Evolutionary conservation across 1,139 yeast species (phyloP), one percentile per base, ranked within the genome.

Genomic region (Scheffersomyces parashehatae): DNA sequence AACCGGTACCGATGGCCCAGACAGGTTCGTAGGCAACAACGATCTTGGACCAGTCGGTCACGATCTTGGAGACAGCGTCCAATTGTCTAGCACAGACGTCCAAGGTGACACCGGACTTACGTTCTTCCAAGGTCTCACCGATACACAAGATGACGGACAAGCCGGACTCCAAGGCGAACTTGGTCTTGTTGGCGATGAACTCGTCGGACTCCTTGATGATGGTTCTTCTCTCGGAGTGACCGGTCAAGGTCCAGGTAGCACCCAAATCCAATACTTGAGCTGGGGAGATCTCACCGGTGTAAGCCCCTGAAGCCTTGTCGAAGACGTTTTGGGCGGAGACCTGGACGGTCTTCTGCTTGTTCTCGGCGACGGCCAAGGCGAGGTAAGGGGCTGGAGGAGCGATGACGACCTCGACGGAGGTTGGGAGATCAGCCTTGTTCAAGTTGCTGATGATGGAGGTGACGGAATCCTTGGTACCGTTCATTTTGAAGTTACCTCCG

Each of bases 1-100:
- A 83, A 65, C 99, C 99, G 59, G 99, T 91, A 70, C 99, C 99
- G 64, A 93, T 93, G 59, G 99, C 99, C 99, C 99, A 93, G 59
- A 93, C 97, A 60, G 99, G 99, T 78, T 93, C 99, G 77, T 95
- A 95, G 65, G 99, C 99, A 70, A 95, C 77, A 55, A 93, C 99
- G 59, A 93, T 79, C 71, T 88, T 80, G 54, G 85, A 64, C 99
- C 99, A 93, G 82, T 91, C 98, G 60, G 79, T 70, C 53, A 91
- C 85, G 56, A 85, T 77, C 67, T 82, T 87, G 62, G 88, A 75
- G 50, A 86, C 97, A 52, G 98, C 97, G 56, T 83, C 81, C 68
- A 93, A 80, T 81, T 93, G 98, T 75, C 88, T 83, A 65, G 88
- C 83, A 70, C 88, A 86, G 51, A 95, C 96, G 28, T 83, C 80